These are phyloP conservation scores for Pestalotiopsis sp. DNA, from an alignment of 2,329 filamentous ascomycete species.

Conservation along the genomic window DNA sequence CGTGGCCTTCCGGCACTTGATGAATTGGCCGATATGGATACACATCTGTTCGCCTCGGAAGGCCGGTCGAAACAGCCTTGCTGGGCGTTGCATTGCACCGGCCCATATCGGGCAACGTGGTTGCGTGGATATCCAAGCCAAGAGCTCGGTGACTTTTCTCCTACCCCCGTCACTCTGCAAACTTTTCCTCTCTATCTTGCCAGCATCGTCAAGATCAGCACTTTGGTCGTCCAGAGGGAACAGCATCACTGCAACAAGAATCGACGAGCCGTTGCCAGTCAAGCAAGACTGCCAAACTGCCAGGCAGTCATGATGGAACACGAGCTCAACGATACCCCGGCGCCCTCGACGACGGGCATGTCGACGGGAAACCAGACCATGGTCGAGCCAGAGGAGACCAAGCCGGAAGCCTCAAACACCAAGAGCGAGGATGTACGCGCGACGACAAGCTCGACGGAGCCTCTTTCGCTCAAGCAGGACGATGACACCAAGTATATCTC, in stretches of 20 bases:
- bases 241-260: neutral
- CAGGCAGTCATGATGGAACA: neutral
- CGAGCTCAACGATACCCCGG: neutral
- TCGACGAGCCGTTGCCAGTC: neutral
- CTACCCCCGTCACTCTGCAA: neutral
- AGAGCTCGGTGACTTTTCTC: neutral
- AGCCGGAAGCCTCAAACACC: neutral
- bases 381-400: neutral
- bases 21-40: neutral
- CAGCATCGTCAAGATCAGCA: neutral
- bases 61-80: neutral
- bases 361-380: neutral
- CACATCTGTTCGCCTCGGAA: neutral
- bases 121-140: neutral
- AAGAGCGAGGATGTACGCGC: neutral
- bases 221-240: neutral
- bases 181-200: neutral
- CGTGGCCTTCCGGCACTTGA: neutral
- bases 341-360: neutral
- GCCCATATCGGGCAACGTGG: neutral
- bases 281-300: neutral
- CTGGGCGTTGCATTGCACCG: neutral
- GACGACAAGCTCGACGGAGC: neutral
- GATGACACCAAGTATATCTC: slow-evolving; percentile 17
- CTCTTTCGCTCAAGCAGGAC: neutral